Evolutionary conservation across 805 yeast genomes (phyloP).

Genomic region (Saccharomyces paradoxus): DNA sequence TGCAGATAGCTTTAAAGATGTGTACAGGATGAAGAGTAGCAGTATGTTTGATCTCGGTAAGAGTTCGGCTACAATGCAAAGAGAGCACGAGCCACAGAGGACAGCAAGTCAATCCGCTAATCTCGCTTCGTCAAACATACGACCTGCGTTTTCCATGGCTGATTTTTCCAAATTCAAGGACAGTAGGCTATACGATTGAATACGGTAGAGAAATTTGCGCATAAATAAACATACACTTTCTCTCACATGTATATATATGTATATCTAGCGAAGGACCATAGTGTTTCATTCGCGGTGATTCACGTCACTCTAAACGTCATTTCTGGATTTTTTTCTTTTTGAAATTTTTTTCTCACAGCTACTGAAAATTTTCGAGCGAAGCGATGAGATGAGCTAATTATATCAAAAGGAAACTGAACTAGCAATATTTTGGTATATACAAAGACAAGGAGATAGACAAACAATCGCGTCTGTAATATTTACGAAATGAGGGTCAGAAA

Average conservation of each 20-base stretch:
- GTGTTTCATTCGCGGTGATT: neutral
- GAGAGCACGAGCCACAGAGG: neutral
- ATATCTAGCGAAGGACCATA: neutral
- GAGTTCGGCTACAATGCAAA: neutral
- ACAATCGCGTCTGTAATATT: neutral
- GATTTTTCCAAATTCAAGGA: slow-evolving; percentile 26
- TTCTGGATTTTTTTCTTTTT: neutral
- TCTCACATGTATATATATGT: neutral
- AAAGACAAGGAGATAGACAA: neutral
- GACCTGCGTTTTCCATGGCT: slow-evolving; percentile 22
- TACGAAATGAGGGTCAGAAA: slow-evolving; percentile 40
- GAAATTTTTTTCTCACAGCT: neutral
- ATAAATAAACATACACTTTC: neutral
- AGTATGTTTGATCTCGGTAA: slow-evolving; percentile 22
- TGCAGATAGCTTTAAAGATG: neutral
- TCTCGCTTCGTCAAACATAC: slow-evolving; percentile 6
- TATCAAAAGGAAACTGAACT: neutral
- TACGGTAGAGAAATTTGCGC: neutral
- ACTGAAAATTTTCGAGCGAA: slow-evolving; percentile 9
- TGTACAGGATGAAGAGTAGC: slow-evolving; percentile 20
- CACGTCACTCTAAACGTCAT: neutral
- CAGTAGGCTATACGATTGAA: slow-evolving; percentile 10
- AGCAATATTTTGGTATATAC: neutral
- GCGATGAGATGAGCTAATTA: slow-evolving; percentile 19
- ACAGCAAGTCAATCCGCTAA: slow-evolving; percentile 4